Percentiles rank a stretch among this genome's conserved stretches.
Conservation (phyloP, 164 flowering plant genomes). For the Nymphaea thermarum region DNA sequence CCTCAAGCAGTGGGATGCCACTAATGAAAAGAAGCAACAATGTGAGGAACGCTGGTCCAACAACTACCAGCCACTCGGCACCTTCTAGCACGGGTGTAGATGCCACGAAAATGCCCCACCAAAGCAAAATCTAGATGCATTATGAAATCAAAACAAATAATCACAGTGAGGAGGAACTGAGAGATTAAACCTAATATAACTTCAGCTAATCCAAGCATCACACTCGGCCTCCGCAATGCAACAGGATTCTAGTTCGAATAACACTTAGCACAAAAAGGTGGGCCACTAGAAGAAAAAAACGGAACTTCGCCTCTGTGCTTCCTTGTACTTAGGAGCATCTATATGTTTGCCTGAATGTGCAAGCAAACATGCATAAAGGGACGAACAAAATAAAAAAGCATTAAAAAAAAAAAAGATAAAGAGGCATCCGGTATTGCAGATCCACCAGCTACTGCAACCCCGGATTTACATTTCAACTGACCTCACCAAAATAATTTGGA, state of each 20-base stretch:
- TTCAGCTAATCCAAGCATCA: too few relatives aligned
- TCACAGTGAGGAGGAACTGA: too few relatives aligned
- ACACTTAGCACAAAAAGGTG: not conserved
- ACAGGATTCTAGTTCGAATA: not conserved
- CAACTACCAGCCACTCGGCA: conserved; percentile 78
- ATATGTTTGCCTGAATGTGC: not conserved
- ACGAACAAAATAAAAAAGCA: not conserved
- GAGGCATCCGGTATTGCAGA: too few relatives aligned
- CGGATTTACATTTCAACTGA: conserved; percentile 13
- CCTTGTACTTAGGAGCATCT: not conserved
- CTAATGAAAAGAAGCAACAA: conserved; percentile 86
- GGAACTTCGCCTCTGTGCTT: too few relatives aligned
- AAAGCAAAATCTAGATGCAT: conserved; percentile 59
- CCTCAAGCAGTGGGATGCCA: conserved; percentile 97
- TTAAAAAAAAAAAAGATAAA: too few relatives aligned
- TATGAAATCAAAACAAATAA: not conserved
- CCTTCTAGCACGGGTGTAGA: conserved; percentile 67
- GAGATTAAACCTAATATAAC: too few relatives aligned
- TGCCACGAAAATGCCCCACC: conserved; percentile 96
- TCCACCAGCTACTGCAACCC: too few relatives aligned
- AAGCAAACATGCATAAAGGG: not conserved
- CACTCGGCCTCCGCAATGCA: not conserved
- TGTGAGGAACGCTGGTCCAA: conserved; percentile 80
- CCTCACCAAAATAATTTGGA: conserved; percentile 98
- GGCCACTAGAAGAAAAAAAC: too few relatives aligned